A percentile compares a stretch with the other conserved stretches of the same genome.
Conservation (phyloP, 768 basidiomycete genomes). For the Tephrocybe rancida region DNA sequence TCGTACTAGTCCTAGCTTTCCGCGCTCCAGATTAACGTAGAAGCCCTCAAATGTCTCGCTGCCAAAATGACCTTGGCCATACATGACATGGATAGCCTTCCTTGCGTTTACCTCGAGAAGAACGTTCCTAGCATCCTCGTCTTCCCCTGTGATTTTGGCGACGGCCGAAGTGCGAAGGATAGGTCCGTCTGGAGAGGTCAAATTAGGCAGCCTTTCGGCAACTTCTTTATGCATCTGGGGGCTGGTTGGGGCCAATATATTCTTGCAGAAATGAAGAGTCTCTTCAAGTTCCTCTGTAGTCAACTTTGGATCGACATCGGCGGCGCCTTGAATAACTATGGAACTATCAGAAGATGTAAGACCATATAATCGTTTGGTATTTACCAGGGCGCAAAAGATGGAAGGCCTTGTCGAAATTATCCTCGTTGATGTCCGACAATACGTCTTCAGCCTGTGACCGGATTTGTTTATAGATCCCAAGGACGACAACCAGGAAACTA, state of each 20-base stretch:
- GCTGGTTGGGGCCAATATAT: slow-evolving; percentile 27
- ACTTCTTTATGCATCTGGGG: slow-evolving; percentile 27
- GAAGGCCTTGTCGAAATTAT: slow-evolving; percentile 45
- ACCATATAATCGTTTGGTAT: too few species aligned
- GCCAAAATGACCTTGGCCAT: slow-evolving; percentile 7
- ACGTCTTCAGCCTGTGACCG: slow-evolving; percentile 33
- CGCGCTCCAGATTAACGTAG: slow-evolving; percentile 7
- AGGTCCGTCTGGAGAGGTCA: background rate
- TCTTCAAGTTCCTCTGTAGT: slow-evolving; percentile 52
- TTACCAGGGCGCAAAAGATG: slow-evolving; percentile 37
- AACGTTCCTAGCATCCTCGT: slow-evolving; percentile 7
- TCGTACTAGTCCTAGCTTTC: slow-evolving; percentile 10
- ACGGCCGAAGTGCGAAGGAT: slow-evolving; percentile 5
- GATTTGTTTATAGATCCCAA: slow-evolving; percentile 46
- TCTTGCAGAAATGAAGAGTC: slow-evolving; percentile 34
- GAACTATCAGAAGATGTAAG: too few species aligned
- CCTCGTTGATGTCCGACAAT: slow-evolving; percentile 35
- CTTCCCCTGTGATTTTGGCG: background rate
- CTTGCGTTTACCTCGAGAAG: slow-evolving; percentile 4
- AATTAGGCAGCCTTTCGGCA: slow-evolving; percentile 17
- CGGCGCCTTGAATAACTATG: slow-evolving; percentile 59
- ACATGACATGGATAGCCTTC: slow-evolving; percentile 5
- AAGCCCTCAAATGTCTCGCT: slow-evolving; percentile 8
- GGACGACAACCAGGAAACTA: slow-evolving; percentile 41
- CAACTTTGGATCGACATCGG: slow-evolving; percentile 46